Evolutionary conservation across 2,329 filamentous ascomycete species (phyloP), one percentile per base, ranked within the genome.

Genomic region (Tolypocladium endophyticum): DNA sequence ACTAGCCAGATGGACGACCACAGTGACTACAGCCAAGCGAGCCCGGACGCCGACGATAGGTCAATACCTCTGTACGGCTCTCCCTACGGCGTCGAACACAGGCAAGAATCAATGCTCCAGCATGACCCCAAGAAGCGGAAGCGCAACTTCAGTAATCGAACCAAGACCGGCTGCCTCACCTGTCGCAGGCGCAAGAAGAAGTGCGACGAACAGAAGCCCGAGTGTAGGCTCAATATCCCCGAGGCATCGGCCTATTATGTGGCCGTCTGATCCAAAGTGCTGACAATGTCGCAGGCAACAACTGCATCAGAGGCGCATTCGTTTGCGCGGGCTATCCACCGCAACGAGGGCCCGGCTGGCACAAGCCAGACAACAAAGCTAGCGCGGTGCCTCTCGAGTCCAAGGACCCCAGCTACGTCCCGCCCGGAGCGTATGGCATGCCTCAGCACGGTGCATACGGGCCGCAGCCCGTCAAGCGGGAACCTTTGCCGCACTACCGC

Each of bases 181-280:
- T 97, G 93, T 72, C 83, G 93, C 61, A 85, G 85, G 70, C 84
- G 93, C 61, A 97, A 97, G 82, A 97, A 97, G 85, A 97, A 97
- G 76, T 97, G 94, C 70, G 93, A 97, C 71, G 94, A 97, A 77
- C 84, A 83, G 58, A 95, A 96, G 73, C 94, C 94, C 33, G 86
- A 91, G 73, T 97, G 94, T 95, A 80, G 80, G 89, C 79, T 18
- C 12, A 59, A 28, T 23, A 45, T 23, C 39, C 39, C 41, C 35
- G 39, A 38, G 41, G n/a, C 39, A n/a, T 14, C 50, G 50, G 50
- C 50, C 28, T 14, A 11, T 54, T 5, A 33, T 35, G 2, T 35
- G 30, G 20, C n/a, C 43, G 33, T 54, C 39, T 45, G 58, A 53
- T 33, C 16, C 35, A 28, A 64, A 45, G 57, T 38, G 45, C 61